A percentile compares a stretch with the other conserved stretches of the same genome.
Conservation (phyloP, 2,329 filamentous ascomycete genomes). For the Emergomyces orientalis region DNA sequence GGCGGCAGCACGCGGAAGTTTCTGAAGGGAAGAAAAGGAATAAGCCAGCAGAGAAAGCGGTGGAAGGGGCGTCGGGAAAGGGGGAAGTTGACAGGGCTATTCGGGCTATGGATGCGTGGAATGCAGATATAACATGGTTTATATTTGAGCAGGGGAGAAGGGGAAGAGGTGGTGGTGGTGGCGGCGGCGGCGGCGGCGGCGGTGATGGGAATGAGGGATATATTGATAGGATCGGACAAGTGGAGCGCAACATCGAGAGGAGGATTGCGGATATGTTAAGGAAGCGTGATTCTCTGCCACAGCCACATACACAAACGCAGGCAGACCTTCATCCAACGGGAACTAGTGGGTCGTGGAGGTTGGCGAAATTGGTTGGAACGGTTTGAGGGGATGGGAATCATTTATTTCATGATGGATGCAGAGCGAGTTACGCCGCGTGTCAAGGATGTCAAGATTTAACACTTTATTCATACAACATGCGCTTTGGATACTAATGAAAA, state of each 20-base stretch:
- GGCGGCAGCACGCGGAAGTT: constrained; percentile 2
- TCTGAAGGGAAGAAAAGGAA: constrained; percentile 10
- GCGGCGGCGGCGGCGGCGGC: background rate
- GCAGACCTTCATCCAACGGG: background rate
- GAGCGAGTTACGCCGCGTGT: too few species aligned
- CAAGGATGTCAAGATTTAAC: too few species aligned
- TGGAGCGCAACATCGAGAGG: background rate
- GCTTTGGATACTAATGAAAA: too few species aligned
- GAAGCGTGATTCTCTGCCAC: background rate
- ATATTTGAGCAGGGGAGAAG: constrained; percentile 23
- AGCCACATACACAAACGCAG: background rate
- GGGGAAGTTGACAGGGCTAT: constrained; percentile 22
- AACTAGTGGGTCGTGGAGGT: background rate
- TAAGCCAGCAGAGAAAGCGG: constrained; percentile 14
- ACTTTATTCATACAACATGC: too few species aligned
- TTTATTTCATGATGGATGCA: background rate
- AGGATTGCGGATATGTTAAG: constrained; percentile 7
- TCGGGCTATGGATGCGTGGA: constrained; percentile 34
- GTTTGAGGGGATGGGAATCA: background rate
- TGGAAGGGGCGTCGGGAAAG: constrained; percentile 23
- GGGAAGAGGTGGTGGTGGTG: background rate
- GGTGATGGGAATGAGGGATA: background rate
- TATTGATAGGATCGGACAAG: background rate
- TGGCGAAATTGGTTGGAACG: background rate
- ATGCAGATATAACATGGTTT: constrained; percentile 35